These are phyloP conservation scores for Salvia rosmarinus DNA, from an alignment of 257 asterid species.

Conservation along the genomic window DNA sequence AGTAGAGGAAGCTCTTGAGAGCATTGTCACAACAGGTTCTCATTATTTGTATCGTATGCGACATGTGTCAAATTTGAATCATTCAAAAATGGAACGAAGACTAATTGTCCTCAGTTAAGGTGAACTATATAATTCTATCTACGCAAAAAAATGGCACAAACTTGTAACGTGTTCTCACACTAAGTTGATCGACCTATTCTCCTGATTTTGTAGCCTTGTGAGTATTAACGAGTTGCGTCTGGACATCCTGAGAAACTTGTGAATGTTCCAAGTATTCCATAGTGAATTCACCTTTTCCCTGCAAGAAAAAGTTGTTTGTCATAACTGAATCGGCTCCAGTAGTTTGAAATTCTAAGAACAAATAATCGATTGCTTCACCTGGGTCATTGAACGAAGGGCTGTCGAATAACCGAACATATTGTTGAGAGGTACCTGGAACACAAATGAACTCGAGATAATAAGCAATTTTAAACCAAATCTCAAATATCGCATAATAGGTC, in stretches of 20 bases:
- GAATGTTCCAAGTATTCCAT: slow-evolving; percentile 90
- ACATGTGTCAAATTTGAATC: slow-evolving; percentile 19
- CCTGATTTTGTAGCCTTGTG: slow-evolving; percentile 63
- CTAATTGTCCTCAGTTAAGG: slow-evolving; percentile 25
- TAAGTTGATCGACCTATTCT: slow-evolving; percentile 41
- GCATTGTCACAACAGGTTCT: slow-evolving; percentile 15
- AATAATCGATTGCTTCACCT: slow-evolving; percentile 49
- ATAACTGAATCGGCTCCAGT: not conserved
- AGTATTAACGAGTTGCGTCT: slow-evolving; percentile 71
- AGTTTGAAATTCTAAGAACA: not conserved
- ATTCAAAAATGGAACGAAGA: slow-evolving; percentile 41
- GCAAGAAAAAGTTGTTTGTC: not conserved
- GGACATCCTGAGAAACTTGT: slow-evolving; percentile 84
- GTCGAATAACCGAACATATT: slow-evolving; percentile 99
- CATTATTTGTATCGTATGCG: slow-evolving; percentile 24
- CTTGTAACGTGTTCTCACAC: not conserved
- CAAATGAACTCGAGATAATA: not conserved
- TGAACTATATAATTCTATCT: slow-evolving; percentile 15
- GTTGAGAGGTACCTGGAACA: slow-evolving; percentile 93
- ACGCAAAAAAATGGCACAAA: not conserved
- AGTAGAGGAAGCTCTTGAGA: slow-evolving; percentile 32
- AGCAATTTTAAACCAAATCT: slow-evolving; percentile 9
- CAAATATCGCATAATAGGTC: not conserved
- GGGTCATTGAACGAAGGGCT: slow-evolving; percentile 97
- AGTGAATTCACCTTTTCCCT: slow-evolving; percentile 99